A percentile compares a stretch with the other conserved stretches of the same genome.
Conservation (phyloP, 1,139 yeast genomes). For the Debaryomyces sp. region DNA sequence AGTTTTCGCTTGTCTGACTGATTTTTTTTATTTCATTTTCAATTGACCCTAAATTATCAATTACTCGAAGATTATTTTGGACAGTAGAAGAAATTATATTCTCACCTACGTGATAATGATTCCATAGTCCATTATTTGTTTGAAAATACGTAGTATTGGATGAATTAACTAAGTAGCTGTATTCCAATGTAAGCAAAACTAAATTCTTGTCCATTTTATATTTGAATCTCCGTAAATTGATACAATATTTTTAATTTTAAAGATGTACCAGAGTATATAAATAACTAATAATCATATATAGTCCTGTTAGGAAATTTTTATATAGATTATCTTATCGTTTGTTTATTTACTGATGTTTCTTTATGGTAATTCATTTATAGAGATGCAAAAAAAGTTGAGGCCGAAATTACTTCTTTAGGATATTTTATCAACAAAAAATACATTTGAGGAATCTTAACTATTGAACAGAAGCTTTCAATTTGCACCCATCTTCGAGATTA, state of each 20-base stretch:
- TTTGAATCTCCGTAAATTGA: neutral
- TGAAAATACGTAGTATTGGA: constrained; percentile 27
- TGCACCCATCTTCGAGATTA: constrained; percentile 27
- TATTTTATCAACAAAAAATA: constrained; percentile 1
- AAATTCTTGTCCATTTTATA: constrained; percentile 18
- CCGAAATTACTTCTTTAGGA: constrained; percentile 3
- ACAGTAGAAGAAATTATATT: constrained; percentile 14
- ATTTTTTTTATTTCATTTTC: constrained; percentile 18
- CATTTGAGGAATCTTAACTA: neutral
- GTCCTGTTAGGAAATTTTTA: neutral
- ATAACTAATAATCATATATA: neutral
- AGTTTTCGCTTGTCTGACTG: constrained; percentile 24
- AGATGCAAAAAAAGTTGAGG: neutral
- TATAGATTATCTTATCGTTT: constrained; percentile 1
- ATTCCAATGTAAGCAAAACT: constrained; percentile 36
- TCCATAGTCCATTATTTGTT: constrained; percentile 41
- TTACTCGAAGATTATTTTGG: constrained; percentile 18
- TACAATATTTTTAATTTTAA: neutral
- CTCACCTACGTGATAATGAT: constrained; percentile 14
- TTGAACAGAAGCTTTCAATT: constrained; percentile 19
- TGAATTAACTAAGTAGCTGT: constrained; percentile 38
- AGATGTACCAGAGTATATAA: neutral
- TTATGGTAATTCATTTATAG: constrained; percentile 2
- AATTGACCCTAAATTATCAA: constrained; percentile 32
- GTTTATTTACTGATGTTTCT: constrained; percentile 6